Conservation (phyloP, 2,329 filamentous ascomycete genomes). For the Paraphaeosphaeria minitans region DNA sequence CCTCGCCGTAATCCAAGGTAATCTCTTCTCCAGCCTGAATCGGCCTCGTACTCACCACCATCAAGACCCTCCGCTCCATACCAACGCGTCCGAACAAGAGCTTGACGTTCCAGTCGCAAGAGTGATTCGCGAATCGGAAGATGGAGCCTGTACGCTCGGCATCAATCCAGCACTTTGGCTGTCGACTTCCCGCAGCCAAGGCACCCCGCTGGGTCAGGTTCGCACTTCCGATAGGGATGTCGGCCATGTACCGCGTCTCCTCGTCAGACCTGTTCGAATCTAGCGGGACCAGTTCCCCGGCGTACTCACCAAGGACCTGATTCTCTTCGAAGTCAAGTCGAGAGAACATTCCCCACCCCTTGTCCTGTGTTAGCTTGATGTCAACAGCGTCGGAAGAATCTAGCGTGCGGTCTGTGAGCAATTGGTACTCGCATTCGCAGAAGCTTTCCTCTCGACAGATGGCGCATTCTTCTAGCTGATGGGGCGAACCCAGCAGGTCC, state of each 20-base stretch:
- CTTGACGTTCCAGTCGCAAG: conserved; percentile 11
- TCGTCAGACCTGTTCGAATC: neutral
- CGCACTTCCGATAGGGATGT: neutral
- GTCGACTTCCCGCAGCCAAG: neutral
- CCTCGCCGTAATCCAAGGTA: conserved; percentile 15
- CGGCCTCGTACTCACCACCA: neutral
- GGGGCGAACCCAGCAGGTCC: conserved; percentile 2
- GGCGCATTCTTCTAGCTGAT: neutral
- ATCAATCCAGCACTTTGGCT: conserved; percentile 9
- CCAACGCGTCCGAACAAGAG: conserved; percentile 8
- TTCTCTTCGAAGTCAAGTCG: neutral
- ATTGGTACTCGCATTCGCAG: neutral
- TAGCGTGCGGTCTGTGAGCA: neutral
- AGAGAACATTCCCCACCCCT: conserved; percentile 5
- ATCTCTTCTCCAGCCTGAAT: conserved; percentile 14
- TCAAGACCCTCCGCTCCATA: conserved; percentile 5
- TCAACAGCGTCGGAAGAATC: neutral
- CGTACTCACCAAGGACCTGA: conserved; percentile 7
- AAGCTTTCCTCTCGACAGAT: neutral
- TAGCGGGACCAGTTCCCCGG: neutral
- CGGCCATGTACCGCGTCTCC: neutral
- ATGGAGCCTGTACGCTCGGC: conserved; percentile 6
- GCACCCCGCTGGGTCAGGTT: neutral
- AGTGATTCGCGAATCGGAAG: conserved; percentile 17
- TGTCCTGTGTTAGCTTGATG: neutral